Percentiles rank a stretch among this genome's conserved stretches.
These are phyloP conservation scores for Odontarrhena argentea DNA, from an alignment of 345 rosid genomes.

Conservation along the genomic window DNA sequence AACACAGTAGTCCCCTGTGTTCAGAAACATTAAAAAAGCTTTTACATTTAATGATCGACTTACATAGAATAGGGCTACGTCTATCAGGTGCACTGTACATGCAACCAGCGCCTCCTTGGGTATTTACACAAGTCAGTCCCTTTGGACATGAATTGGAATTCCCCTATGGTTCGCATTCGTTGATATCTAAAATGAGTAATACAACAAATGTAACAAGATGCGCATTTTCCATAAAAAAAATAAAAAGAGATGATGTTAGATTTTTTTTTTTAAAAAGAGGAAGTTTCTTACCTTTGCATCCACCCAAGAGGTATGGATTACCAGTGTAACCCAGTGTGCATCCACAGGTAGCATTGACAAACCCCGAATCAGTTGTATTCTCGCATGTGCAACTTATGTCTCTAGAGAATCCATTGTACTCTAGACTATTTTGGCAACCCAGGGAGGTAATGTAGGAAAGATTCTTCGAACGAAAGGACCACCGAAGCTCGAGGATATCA, in stretches of 20 bases:
- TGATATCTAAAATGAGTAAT: constrained; percentile 7
- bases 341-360: constrained; percentile 18
- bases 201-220: background rate
- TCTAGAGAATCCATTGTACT: background rate
- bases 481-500: background rate
- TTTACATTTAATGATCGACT: background rate
- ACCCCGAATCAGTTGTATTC: background rate
- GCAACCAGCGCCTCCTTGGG: background rate
- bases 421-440: background rate
- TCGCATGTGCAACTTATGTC: constrained; percentile 2
- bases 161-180: constrained; percentile 1
- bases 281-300: constrained; percentile 33
- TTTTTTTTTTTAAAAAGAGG: no score
- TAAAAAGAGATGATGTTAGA: no score
- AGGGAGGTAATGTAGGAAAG: background rate
- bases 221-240: no score
- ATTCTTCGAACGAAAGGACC: background rate
- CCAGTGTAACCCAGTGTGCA: constrained; percentile 47
- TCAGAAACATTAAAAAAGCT: background rate
- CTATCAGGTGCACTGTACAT: no score
- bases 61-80: background rate
- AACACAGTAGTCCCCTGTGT: no score
- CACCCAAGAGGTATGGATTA: constrained; percentile 38
- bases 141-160: background rate
- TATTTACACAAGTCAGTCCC: background rate